A percentile compares a stretch with the other conserved stretches of the same genome.
These are phyloP conservation scores for Cladosporium sp. DNA, from an alignment of 2,329 filamentous ascomycete genomes.

Conservation along the genomic window DNA sequence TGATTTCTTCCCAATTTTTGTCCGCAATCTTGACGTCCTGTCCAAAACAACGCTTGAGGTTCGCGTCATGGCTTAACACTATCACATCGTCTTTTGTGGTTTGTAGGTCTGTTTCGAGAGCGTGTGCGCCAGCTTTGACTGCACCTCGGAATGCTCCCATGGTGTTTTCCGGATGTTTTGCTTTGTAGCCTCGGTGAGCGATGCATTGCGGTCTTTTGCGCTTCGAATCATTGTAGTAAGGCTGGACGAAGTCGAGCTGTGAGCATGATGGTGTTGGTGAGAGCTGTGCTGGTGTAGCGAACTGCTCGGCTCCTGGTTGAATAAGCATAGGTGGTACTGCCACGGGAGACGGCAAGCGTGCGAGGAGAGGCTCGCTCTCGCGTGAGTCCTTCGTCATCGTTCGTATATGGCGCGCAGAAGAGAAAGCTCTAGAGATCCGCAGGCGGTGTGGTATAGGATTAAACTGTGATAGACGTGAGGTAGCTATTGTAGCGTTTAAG, in stretches of 20 bases:
- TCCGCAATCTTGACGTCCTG: constrained; percentile 71
- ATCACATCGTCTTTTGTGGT: constrained; percentile 80
- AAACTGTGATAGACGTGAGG: neutral
- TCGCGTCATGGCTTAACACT: constrained; percentile 70
- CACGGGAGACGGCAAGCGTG: constrained; percentile 12
- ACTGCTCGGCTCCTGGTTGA: constrained; percentile 35
- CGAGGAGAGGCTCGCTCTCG: constrained; percentile 9
- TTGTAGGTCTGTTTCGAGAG: constrained; percentile 86
- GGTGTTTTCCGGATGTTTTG: constrained; percentile 80
- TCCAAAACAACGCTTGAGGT: constrained; percentile 80
- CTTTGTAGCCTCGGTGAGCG: constrained; percentile 78
- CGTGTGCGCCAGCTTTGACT: constrained; percentile 72
- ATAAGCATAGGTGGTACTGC: constrained; percentile 34
- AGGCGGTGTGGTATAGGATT: neutral
- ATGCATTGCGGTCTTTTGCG: constrained; percentile 67
- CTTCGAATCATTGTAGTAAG: constrained; percentile 30
- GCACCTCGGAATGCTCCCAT: constrained; percentile 77
- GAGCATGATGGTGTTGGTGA: constrained; percentile 31
- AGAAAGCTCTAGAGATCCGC: neutral
- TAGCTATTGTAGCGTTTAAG: neutral
- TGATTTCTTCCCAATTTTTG: constrained; percentile 74
- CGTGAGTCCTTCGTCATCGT: neutral
- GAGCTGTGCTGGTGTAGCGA: constrained; percentile 30
- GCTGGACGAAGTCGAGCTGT: constrained; percentile 28
- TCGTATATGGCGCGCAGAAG: neutral